Conservation (phyloP, 2,329 filamentous ascomycete species). For the Fusarium setosum region DNA sequence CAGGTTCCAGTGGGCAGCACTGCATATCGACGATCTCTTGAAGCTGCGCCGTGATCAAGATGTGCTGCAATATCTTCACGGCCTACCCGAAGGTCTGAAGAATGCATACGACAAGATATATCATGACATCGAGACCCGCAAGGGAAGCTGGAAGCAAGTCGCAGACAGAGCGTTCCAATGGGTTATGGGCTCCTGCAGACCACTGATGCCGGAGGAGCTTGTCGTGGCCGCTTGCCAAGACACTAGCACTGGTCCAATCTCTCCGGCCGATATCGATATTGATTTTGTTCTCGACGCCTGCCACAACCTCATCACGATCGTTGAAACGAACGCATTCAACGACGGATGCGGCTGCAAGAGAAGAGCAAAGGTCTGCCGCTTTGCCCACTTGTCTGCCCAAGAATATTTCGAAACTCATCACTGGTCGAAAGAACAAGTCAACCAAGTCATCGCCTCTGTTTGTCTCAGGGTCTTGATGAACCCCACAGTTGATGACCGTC, state of each 20-base stretch:
- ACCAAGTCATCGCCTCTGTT: background rate
- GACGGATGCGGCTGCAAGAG: background rate
- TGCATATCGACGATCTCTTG: conserved; percentile 24
- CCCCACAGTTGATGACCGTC: background rate
- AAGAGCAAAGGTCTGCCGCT: background rate
- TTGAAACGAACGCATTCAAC: background rate
- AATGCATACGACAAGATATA: conserved; percentile 26
- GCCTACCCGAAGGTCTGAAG: conserved; percentile 11
- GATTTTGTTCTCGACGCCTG: conserved; percentile 3
- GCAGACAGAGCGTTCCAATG: conserved; percentile 1
- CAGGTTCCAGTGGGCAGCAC: conserved; percentile 36
- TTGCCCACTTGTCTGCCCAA: conserved; percentile 1
- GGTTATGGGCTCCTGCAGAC: conserved; percentile 1
- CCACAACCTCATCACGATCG: background rate
- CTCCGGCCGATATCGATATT: conserved; percentile 5
- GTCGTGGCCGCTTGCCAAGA: background rate
- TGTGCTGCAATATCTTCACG: conserved; percentile 12
- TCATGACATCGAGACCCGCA: background rate
- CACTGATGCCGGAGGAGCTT: conserved; percentile 1
- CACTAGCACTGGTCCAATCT: background rate
- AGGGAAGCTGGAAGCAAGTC: background rate
- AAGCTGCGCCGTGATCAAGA: conserved; percentile 6
- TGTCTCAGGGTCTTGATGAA: background rate
- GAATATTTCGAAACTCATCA: conserved; percentile 4
- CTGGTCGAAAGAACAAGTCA: background rate